These are phyloP conservation scores for Gossypium stocksii DNA, from an alignment of 345 rosid species.

Conservation along the genomic window DNA sequence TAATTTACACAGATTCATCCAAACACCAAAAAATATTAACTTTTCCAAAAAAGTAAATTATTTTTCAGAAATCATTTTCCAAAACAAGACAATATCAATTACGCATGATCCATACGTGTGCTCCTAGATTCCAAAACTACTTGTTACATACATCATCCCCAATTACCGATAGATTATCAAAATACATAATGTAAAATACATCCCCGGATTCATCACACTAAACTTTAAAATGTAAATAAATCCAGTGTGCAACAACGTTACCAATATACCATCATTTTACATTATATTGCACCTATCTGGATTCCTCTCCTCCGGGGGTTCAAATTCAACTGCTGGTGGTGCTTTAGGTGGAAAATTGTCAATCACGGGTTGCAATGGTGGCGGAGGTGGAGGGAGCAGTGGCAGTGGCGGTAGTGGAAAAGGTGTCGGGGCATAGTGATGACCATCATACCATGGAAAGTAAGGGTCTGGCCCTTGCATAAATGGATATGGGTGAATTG, in stretches of 20 bases:
- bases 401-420: neutral
- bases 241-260: too few relatives aligned
- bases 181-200: too few relatives aligned
- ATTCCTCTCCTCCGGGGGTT: neutral
- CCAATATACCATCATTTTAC: neutral
- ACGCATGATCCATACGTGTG: neutral
- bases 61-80: too few relatives aligned
- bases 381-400: neutral
- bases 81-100: neutral
- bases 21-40: too few relatives aligned
- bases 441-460: neutral
- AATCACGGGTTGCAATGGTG: neutral
- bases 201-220: neutral
- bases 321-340: neutral
- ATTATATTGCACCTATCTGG: constrained; percentile 3
- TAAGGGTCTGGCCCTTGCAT: neutral
- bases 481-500: neutral
- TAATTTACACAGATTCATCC: too few relatives aligned
- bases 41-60: too few relatives aligned
- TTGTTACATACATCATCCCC: neutral
- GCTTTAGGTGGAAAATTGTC: constrained; percentile 8
- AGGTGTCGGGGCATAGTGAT: neutral
- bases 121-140: neutral
- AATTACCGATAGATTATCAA: too few relatives aligned
- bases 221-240: neutral